Base-by-base conservation (phyloP, 345 rosid genomes). In the Dipteronia sinensis region DNA sequence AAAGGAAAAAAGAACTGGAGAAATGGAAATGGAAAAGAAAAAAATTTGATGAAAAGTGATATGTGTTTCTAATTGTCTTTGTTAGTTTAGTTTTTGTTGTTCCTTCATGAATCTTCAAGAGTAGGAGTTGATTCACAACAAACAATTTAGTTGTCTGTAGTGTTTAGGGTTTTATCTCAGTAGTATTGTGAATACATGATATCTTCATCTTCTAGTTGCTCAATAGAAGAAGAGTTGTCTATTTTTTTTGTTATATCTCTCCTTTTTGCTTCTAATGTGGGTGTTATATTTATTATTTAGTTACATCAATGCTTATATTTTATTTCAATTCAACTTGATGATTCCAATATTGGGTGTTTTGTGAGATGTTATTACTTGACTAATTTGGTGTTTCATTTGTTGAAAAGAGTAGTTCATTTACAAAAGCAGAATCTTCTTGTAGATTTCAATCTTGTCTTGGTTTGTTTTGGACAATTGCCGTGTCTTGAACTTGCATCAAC, bases 101-200 rank as follows among this genome's bases (percentile, higher is more conserved):
- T 46, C 11, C 23, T 67, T 20, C n/a, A 34, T 22, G 38, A 3
- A 46, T 23, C 49, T 74, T 44, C 15, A 25, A 46, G 10, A 5
- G 19, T 74, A 64, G 75, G 53, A 56, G 62, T n/a, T 7, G 19
- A 20, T 2, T 40, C 25, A 23, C 25, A 23, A 13, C 10, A 34
- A 34, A 47, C 69, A 25, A 46, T 58, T 40, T 63, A 74, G 64
- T 25, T 56, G 23, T 56, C 69, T 49, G 29, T 42, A 56, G 62
- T 59, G 72, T 51, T 76, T 77, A 40, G 80, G 65, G 19, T 20
- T 56, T 20, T 55, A 13, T 17, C 7, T n/a, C 13, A 38, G 34
- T 77, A 64, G 77, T 53, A 46, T 9, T 74, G 76, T 78, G 81
- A 74, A 75, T 82, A 69, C 58, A 44, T 4, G 38, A 34, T 34